phyloP scores from a whole-genome alignment of 2,329 filamentous ascomycete species.

The Colletotrichum orbiculare region DNA sequence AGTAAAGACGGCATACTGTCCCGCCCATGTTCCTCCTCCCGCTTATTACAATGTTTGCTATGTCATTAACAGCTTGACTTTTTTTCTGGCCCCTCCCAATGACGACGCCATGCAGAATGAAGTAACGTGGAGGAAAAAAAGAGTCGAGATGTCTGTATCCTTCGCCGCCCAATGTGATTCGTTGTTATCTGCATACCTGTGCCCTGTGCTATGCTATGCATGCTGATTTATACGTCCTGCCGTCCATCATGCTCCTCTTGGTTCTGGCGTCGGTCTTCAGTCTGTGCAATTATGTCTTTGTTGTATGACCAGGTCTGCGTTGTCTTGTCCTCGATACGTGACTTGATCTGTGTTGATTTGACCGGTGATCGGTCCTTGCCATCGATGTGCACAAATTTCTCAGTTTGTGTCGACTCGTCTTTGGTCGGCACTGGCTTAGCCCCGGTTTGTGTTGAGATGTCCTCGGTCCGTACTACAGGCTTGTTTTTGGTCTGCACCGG shows the following conservation, averaged over 20 bases:
- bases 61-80: not conserved
- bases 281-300: too few species aligned
- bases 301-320: too few species aligned
- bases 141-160: slow-evolving; percentile 27
- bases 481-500: too few species aligned
- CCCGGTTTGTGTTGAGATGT: too few species aligned
- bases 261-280: too few species aligned
- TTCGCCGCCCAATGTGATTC: slow-evolving; percentile 18
- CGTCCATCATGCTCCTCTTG: not conserved
- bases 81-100: not conserved
- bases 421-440: too few species aligned
- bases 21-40: not conserved
- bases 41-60: slow-evolving; percentile 20
- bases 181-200: slow-evolving; percentile 16
- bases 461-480: too few species aligned
- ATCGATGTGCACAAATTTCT: too few species aligned
- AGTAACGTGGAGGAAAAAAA: not conserved
- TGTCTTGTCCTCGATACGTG: too few species aligned
- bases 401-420: too few species aligned
- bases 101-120: slow-evolving; percentile 27
- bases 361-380: too few species aligned
- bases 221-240: slow-evolving; percentile 3
- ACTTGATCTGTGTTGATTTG: too few species aligned
- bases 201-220: not conserved
- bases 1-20: not conserved